Percentiles rank a stretch among this genome's conserved stretches.
Evolutionary conservation across 75 land plant species (phyloP).

Genomic region (Selaginella tamariscina): DNA sequence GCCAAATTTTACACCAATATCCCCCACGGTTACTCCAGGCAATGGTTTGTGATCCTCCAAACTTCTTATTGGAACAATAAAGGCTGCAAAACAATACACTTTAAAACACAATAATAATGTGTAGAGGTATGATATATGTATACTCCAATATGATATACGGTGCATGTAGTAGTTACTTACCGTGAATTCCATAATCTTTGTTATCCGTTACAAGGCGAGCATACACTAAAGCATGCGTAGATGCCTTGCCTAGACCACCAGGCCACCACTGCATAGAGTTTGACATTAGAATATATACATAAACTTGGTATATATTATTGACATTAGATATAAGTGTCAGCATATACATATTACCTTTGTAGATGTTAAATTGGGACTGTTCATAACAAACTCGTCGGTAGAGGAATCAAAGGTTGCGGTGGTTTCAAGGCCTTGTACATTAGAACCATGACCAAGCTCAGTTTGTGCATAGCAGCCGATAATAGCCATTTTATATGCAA

Average conservation of each 20-base stretch:
- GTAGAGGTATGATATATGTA: too few species aligned
- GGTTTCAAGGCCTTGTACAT: constrained; percentile 97
- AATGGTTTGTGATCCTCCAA: constrained; percentile 83
- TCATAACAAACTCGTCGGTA: constrained; percentile 73
- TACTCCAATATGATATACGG: too few species aligned
- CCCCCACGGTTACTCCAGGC: constrained; percentile 86
- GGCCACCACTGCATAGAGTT: constrained; percentile 88
- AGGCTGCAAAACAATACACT: too few species aligned
- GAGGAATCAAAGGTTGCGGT: constrained; percentile 87
- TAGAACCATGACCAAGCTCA: constrained; percentile 98
- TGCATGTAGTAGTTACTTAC: too few species aligned
- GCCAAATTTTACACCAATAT: constrained; percentile 96
- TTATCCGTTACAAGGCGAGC: constrained; percentile 82
- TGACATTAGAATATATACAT: background rate
- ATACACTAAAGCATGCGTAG: constrained; percentile 93
- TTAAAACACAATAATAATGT: too few species aligned
- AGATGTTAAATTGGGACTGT: constrained; percentile 87
- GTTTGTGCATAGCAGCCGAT: constrained; percentile 99
- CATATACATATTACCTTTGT: constrained; percentile 52
- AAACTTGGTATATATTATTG: constrained; percentile 6
- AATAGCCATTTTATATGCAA: constrained; percentile 83
- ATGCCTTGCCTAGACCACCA: constrained; percentile 94
- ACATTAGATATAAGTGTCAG: background rate
- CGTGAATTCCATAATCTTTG: constrained; percentile 80
- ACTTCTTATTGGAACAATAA: constrained; percentile 85